Evolutionary conservation across 371 early-diverging fungal species (phyloP).

Genomic region (Funneliformis caledonium): DNA sequence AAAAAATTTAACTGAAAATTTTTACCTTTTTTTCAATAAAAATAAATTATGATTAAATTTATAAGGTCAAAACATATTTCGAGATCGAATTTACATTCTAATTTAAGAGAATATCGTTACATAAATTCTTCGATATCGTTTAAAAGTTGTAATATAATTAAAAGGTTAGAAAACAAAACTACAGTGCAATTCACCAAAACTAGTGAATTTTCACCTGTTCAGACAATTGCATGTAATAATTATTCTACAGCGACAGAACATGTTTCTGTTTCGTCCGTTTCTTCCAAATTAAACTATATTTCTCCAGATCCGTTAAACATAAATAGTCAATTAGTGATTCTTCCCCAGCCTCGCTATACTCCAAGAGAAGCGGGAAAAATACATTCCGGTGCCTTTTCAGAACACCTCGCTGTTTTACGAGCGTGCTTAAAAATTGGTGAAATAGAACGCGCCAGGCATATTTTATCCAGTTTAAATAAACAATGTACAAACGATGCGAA

Average conservation of each 20-base stretch:
- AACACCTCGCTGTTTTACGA: conserved; percentile 66
- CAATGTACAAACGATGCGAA: conserved; percentile 72
- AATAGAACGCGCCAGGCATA: conserved; percentile 76
- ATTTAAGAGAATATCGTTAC: background rate
- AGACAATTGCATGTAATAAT: background rate
- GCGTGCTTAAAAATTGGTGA: conserved; percentile 79
- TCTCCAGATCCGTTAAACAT: background rate
- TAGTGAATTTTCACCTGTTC: background rate
- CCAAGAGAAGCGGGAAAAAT: conserved; percentile 23
- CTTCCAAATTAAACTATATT: background rate
- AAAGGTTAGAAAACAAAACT: background rate
- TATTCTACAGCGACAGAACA: background rate
- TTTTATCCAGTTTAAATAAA: conserved; percentile 71
- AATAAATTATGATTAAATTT: background rate
- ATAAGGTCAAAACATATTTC: background rate
- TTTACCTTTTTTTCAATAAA: too few relatives aligned
- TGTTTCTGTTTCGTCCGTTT: background rate
- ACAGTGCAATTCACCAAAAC: too few relatives aligned
- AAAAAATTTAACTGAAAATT: too few relatives aligned
- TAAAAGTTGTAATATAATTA: background rate
- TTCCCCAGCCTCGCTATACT: conserved; percentile 1
- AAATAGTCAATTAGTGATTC: conserved; percentile 15
- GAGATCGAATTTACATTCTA: background rate
- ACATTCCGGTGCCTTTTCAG: conserved; percentile 10
- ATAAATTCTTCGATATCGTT: background rate